phyloP scores from a whole-genome alignment of 345 rosid genomes.

The Viola odorata region DNA sequence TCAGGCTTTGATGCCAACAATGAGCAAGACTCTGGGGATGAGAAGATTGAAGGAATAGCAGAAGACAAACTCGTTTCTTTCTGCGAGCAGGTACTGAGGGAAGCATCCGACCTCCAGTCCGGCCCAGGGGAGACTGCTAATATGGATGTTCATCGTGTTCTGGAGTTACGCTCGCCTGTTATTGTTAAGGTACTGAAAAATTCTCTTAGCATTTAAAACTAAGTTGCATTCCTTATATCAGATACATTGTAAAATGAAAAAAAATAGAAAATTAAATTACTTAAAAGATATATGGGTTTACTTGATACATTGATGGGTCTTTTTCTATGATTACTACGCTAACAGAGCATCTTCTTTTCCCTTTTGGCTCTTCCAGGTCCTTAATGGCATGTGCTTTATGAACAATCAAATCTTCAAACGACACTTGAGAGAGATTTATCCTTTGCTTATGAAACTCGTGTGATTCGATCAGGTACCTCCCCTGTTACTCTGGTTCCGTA shows the following conservation, averaged over 20 bases:
- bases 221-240: too few relatives aligned
- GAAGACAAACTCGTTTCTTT: slow-evolving; percentile 80
- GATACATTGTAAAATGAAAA: too few relatives aligned
- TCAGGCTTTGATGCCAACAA: slow-evolving; percentile 27
- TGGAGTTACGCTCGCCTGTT: slow-evolving; percentile 85
- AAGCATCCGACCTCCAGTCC: slow-evolving; percentile 80
- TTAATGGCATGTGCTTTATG: slow-evolving; percentile 94
- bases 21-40: slow-evolving; percentile 31
- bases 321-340: neutral
- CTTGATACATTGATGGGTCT: neutral
- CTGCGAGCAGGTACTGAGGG: slow-evolving; percentile 85
- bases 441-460: slow-evolving; percentile 80
- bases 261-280: too few relatives aligned
- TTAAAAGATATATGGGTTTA: neutral
- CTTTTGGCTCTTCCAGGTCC: slow-evolving; percentile 45
- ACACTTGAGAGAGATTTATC: slow-evolving; percentile 86
- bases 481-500: too few relatives aligned
- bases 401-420: slow-evolving; percentile 69
- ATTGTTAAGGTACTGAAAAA: slow-evolving; percentile 68
- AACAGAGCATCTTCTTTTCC: too few relatives aligned
- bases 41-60: slow-evolving; percentile 59
- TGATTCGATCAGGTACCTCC: slow-evolving; percentile 85
- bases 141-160: slow-evolving; percentile 79
- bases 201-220: neutral
- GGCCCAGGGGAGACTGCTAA: slow-evolving; percentile 63